Evolutionary conservation across 768 basidiomycete species (phyloP).

Genomic region (Russula virescens): DNA sequence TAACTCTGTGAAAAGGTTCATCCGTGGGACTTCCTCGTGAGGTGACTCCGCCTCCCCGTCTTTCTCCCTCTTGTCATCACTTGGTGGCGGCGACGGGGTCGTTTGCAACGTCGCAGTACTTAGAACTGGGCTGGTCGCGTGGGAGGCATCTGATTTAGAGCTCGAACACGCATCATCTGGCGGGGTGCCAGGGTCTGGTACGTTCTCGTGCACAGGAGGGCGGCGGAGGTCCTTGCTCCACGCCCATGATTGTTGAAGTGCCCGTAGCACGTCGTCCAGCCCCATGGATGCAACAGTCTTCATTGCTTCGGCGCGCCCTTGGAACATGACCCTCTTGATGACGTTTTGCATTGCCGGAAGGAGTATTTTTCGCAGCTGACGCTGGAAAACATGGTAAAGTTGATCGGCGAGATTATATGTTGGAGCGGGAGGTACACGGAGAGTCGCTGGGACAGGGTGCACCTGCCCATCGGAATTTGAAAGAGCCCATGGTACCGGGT

Average conservation of each 20-base stretch:
- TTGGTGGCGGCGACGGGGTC: constrained; percentile 70
- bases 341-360: constrained; percentile 64
- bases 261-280: constrained; percentile 53
- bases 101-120: constrained; percentile 71
- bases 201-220: constrained; percentile 8
- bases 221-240: constrained; percentile 73
- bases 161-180: constrained; percentile 44
- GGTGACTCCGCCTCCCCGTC: constrained; percentile 31
- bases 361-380: constrained; percentile 54
- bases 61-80: constrained; percentile 35
- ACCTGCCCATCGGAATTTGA: constrained; percentile 26
- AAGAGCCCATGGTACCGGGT: constrained; percentile 62
- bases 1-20: constrained; percentile 38
- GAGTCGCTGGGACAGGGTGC: constrained; percentile 47
- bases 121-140: constrained; percentile 64
- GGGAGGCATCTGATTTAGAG: constrained; percentile 48
- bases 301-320: constrained; percentile 55
- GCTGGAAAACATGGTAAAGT: constrained; percentile 51
- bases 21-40: constrained; percentile 24
- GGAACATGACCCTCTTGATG: constrained; percentile 59
- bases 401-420: constrained; percentile 59
- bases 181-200: constrained; percentile 24
- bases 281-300: constrained; percentile 50
- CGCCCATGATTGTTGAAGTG: constrained; percentile 51
- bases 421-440: constrained; percentile 51